Base-by-base conservation (phyloP, 2,329 filamentous ascomycete species). In the Penicillium sp. region DNA sequence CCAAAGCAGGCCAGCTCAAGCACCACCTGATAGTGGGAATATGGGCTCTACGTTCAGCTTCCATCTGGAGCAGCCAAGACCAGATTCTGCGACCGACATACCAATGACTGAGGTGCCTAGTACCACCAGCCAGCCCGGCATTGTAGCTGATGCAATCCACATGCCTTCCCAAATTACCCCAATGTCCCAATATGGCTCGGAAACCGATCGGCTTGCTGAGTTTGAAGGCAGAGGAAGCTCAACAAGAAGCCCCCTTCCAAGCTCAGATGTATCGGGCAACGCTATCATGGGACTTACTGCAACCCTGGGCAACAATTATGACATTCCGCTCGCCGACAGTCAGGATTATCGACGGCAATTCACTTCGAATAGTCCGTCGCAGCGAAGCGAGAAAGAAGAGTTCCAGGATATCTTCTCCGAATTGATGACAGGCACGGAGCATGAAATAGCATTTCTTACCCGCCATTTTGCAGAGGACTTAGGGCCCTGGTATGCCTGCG, bases 391-490 rank as follows among this genome's bases (percentile, higher is more conserved):
- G 25, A 64, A 63, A 42, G 71, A 74, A 39, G 70, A 73, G 42
- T 71, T 76, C 14, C 70, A 73, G 22, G 70, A 74, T 38, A 70
- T 75, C 6, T 73, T 75, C 48, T 75, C 73, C 0, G 73, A 76
- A 35, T 65, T 76, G 15, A 72, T 71, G 70, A 77, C 70, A 1
- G 74, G 69, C n/a, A 73, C 72, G 14, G 73, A 74, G 47, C 73
- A 75, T 52, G 76, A 78, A 56, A 62, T 74, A 35, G 73, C 74
- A 1, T 77, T 78, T 55, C 68, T 78, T 37, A 69, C 67, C 7
- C 69, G 76, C 39, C 71, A 78, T 63, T 78, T 71, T 54, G 70
- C 71, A 2, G 74, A 78, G 20, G 55, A 64, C 0, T 60, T 78
- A 28, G 74, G 71, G 12, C 69, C 74, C 35, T 78, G 76, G 74